Evolutionary conservation across 768 basidiomycete genomes (phyloP), one percentile per base, ranked within the genome.

Genomic region (Kwoniella sp.): DNA sequence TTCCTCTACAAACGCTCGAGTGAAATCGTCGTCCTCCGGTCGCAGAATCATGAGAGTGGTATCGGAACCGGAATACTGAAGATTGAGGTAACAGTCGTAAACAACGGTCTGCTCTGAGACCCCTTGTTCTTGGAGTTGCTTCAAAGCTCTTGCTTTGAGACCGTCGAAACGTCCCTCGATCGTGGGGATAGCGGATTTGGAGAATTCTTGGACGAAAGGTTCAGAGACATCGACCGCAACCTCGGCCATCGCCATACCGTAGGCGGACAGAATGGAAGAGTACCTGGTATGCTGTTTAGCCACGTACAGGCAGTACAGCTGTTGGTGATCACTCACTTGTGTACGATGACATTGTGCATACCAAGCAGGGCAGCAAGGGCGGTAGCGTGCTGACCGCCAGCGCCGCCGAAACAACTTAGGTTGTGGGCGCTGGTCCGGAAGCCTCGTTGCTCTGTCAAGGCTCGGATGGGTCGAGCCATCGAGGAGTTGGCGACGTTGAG

Each of bases 401-500:
- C 80, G 2, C 81, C 81, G n/a, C 82, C 82, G 58, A 83, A 83
- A 23, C 73, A 76, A 1, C 77, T 70, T 7, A 83, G 66, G 45
- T 78, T 73, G 64, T 96, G 93, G 65, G 87, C 87, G 0, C 87
- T 85, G 0, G 89, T 90, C 7, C 91, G 89, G 80, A 91, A 87
- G 29, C 93, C 93, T 53, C 90, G 84, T 1, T 92, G 91, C 78
- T 97, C 93, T 0, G 94, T 97, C 67, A 96, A 68, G 92, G 68
- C 56, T 58, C 63, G 41, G 29, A 65, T 66, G 20, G 94, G 64
- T 23, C 68, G 53, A 55, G 63, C 63, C 93, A 97, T 97, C 0
- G 92, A 93, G 82, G 96, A 94, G 72, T 96, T 96, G 15, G 93
- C 93, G 13, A 95, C 93, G 74, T 93, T 92, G 82, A 97, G 89